Evolutionary conservation across 305 asterid genomes (phyloP).

Genomic region (Plantago rigida): DNA sequence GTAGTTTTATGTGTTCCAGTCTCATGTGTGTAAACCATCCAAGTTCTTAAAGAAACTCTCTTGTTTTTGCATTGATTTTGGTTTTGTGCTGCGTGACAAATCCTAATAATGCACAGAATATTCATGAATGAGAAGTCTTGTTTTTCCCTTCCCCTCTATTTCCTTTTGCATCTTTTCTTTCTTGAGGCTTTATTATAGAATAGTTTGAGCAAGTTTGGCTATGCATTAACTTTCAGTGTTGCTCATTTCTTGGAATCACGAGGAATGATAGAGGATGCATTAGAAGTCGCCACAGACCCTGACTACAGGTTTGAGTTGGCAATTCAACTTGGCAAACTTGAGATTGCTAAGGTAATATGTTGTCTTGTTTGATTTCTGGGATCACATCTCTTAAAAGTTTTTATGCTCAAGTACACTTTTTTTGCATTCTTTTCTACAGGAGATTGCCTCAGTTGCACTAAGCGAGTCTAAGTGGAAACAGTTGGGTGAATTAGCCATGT

Average conservation of each 20-base stretch:
- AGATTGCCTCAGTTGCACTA: constrained; percentile 67
- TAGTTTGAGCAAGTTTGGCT: neutral
- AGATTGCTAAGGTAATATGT: constrained; percentile 64
- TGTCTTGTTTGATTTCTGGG: constrained; percentile 21
- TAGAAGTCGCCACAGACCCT: constrained; percentile 86
- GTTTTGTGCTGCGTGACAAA: neutral
- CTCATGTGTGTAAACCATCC: too few species aligned
- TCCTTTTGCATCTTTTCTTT: constrained; percentile 8
- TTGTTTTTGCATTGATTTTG: constrained; percentile 6
- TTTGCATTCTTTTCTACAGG: constrained; percentile 42
- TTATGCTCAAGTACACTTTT: constrained; percentile 20
- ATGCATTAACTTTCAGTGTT: constrained; percentile 31
- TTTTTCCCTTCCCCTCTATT: neutral
- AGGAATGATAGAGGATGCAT: constrained; percentile 87
- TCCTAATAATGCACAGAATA: neutral
- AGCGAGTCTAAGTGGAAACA: constrained; percentile 97
- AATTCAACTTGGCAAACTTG: constrained; percentile 80
- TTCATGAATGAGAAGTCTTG: neutral
- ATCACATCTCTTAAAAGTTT: constrained; percentile 2
- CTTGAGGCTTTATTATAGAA: neutral
- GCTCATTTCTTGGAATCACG: constrained; percentile 98
- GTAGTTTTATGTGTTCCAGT: too few species aligned
- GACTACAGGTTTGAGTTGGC: constrained; percentile 97
- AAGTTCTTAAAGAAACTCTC: neutral
- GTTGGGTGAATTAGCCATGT: constrained; percentile 97